Evolutionary conservation across 306 rosid species (phyloP).

Genomic region (Boehmeria nivea): DNA sequence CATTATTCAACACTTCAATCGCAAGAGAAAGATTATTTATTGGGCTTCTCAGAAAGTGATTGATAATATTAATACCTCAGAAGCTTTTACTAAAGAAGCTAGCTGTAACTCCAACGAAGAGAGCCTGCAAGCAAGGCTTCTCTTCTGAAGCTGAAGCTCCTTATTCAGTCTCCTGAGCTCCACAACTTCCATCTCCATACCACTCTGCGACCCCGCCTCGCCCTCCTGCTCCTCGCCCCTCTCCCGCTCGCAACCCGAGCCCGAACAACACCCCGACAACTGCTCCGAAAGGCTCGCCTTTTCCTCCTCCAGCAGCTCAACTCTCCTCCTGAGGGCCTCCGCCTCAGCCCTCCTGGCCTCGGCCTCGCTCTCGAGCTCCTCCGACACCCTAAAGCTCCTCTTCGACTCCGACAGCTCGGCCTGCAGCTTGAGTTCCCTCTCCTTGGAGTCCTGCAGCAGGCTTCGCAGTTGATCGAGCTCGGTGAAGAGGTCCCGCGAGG

Average conservation of each 20-base stretch:
- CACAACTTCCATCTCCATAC: constrained; percentile 73
- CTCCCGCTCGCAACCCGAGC: constrained; percentile 39
- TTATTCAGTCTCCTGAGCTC: constrained; percentile 83
- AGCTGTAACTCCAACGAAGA: constrained; percentile 60
- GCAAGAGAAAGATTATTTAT: too few relatives aligned
- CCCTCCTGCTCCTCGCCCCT: constrained; percentile 27
- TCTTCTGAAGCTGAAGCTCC: constrained; percentile 91
- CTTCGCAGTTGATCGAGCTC: constrained; percentile 86
- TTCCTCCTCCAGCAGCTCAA: constrained; percentile 57
- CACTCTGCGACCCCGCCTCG: constrained; percentile 18
- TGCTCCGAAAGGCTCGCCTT: constrained; percentile 51
- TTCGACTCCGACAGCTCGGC: constrained; percentile 60
- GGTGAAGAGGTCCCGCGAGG: constrained; percentile 77
- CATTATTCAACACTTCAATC: too few relatives aligned
- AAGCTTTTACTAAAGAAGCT: constrained; percentile 47
- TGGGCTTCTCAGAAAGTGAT: not conserved
- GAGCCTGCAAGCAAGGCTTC: constrained; percentile 70
- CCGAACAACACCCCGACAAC: constrained; percentile 25
- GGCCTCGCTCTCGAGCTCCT: constrained; percentile 41
- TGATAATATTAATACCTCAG: constrained; percentile 64
- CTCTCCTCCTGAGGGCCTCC: constrained; percentile 46
- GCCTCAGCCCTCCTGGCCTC: constrained; percentile 36
- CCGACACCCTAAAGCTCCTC: constrained; percentile 37
- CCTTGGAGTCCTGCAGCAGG: constrained; percentile 74
- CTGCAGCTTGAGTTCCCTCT: constrained; percentile 71